Percentiles rank a stretch among this genome's conserved stretches.
phyloP scores from a whole-genome alignment of 177 flowering plant species.

The Vitis hybrid region DNA sequence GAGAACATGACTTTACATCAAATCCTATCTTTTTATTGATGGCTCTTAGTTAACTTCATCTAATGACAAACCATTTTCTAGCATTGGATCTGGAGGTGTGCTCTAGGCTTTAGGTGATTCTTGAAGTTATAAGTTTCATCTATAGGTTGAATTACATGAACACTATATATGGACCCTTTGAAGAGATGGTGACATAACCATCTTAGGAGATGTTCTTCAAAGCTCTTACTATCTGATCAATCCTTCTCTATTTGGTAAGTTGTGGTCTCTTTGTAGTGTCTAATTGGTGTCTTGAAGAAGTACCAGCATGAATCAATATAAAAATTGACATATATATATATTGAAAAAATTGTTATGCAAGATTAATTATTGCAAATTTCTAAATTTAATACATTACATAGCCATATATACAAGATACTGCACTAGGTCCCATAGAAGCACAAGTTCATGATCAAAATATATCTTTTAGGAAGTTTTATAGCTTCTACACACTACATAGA shows the following conservation, averaged over 20 bases:
- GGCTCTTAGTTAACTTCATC: slow-evolving; percentile 68
- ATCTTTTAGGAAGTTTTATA: slow-evolving; percentile 91
- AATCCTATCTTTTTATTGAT: slow-evolving; percentile 70
- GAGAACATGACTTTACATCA: too few species aligned
- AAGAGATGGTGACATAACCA: slow-evolving; percentile 86
- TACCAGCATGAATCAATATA: background rate
- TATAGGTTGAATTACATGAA: slow-evolving; percentile 44
- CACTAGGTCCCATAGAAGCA: too few species aligned
- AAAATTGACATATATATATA: too few species aligned
- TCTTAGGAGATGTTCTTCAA: slow-evolving; percentile 87
- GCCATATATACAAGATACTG: too few species aligned
- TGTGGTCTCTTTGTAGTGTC: slow-evolving; percentile 61
- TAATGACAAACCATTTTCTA: slow-evolving; percentile 63
- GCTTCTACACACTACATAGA: slow-evolving; percentile 97
- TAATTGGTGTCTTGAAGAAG: slow-evolving; percentile 68
- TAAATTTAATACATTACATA: too few species aligned
- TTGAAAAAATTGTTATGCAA: too few species aligned
- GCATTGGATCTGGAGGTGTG: slow-evolving; percentile 75
- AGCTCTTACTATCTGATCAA: slow-evolving; percentile 66
- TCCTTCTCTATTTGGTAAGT: slow-evolving; percentile 83
- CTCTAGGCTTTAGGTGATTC: slow-evolving; percentile 77
- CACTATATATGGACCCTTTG: slow-evolving; percentile 56
- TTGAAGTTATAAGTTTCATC: slow-evolving; percentile 54
- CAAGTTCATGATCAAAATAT: background rate
- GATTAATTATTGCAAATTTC: too few species aligned